phyloP scores from a whole-genome alignment of 2,329 filamentous ascomycete species.

The Thermothelomyces thermophilus region DNA sequence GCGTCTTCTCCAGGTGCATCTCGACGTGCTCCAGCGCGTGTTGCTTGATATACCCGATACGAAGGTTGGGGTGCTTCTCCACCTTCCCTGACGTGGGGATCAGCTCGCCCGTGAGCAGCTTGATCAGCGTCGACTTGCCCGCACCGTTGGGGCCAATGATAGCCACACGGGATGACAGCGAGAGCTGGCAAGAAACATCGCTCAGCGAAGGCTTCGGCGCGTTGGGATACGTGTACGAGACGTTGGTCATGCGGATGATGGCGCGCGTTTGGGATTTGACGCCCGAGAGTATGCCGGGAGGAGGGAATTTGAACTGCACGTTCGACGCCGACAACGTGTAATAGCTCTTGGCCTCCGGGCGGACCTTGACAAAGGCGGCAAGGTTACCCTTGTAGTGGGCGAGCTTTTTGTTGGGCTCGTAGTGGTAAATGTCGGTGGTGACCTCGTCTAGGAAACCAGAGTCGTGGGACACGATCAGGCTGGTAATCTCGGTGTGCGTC shows the following conservation, averaged over 20 bases:
- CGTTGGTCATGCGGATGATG: conserved; percentile 91
- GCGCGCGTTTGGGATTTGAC: conserved; percentile 92
- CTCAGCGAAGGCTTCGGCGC: conserved; percentile 77
- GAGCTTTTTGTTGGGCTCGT: conserved; percentile 92
- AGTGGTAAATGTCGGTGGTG: conserved; percentile 98
- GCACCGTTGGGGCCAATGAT: conserved; percentile 98
- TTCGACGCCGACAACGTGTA: conserved; percentile 87
- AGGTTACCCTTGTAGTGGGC: conserved; percentile 79
- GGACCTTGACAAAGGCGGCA: conserved; percentile 75
- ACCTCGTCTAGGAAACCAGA: conserved; percentile 95
- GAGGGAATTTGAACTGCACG: conserved; percentile 96
- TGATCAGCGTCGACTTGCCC: conserved; percentile 96
- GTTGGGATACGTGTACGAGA: conserved; percentile 89
- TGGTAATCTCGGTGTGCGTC: conserved; percentile 92
- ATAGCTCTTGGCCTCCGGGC: conserved; percentile 94
- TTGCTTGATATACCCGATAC: conserved; percentile 99
- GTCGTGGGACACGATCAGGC: conserved; percentile 97
- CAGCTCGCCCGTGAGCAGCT: conserved; percentile 87
- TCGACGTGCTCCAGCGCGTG: conserved; percentile 98
- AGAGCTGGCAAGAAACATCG: conserved; percentile 82
- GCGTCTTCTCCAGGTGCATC: conserved; percentile 98
- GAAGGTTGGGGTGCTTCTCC: conserved; percentile 96
- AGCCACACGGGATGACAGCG: conserved; percentile 84
- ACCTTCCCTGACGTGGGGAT: conserved; percentile 80
- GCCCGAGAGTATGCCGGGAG: conserved; percentile 86